Evolutionary conservation across 352 stramenopile species (phyloP), one percentile per base, ranked within the genome.

Genomic region (Pythium utonaiense): DNA sequence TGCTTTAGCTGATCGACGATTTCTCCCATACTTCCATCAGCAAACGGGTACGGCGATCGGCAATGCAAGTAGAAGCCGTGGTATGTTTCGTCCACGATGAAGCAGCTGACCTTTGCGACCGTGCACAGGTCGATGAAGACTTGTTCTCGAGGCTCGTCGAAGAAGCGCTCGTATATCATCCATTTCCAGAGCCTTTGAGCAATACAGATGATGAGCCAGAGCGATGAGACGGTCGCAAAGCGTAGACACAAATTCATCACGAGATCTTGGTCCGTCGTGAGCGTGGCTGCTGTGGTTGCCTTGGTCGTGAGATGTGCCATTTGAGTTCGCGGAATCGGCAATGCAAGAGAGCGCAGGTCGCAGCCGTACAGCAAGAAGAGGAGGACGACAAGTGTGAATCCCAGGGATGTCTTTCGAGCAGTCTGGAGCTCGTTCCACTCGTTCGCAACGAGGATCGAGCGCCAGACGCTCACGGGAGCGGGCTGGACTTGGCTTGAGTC

Each of bases 61-160:
- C 96, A 98, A 62, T 98, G 95, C 4, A 98, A 70, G 68, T 98
- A 98, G 66, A 92, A 98, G 1, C 92, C 94, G 60, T 98, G 91
- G 59, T 97, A 97, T 25, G 78, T 68, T 47, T 98, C 91, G 48
- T 97, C 86, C 19, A 98, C 67, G 25, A 98, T 75, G 19, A 98
- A 74, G 36, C 95, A 88, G 49, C 83, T 95, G 28, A 96, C 72
- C 67, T 98, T 98, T 3, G 91, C 95, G 24, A 98, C 74, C 0
- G 94, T 98, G 53, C 93, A 98, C 22, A 98, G 69, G 66, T 99
- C 96, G 17, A 98, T 79, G 64, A 98, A 98, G 12, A 92, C 45
- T 22, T 74, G 71, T 19, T 91, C 76, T 25, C 77, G 71, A 16
- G 83, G 81, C 40, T 95, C 83, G 27, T 77, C 66, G 25, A 93